Conservation (phyloP, 352 stramenopile genomes). For the Globisporangium ultimum region DNA sequence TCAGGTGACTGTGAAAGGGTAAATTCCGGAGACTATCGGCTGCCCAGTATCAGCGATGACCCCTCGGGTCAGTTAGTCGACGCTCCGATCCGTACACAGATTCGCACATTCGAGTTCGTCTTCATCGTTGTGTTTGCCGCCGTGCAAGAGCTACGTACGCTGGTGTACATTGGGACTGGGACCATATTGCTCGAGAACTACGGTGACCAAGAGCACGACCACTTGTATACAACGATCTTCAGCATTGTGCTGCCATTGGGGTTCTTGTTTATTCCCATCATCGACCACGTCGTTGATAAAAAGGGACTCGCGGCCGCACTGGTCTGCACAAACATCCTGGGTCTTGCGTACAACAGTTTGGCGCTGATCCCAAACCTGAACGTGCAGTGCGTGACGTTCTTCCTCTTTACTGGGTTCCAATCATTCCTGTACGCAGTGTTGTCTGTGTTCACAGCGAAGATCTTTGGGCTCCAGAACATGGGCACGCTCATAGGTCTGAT, state of each 20-base stretch:
- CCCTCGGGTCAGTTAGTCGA: slow-evolving; percentile 42
- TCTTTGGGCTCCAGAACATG: slow-evolving; percentile 82
- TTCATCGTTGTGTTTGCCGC: slow-evolving; percentile 75
- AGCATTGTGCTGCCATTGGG: slow-evolving; percentile 79
- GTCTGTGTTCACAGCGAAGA: slow-evolving; percentile 84
- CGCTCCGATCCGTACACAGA: slow-evolving; percentile 51
- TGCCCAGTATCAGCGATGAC: slow-evolving; percentile 7
- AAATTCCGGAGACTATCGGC: too few relatives aligned
- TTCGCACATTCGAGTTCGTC: slow-evolving; percentile 78
- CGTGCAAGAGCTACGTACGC: slow-evolving; percentile 73
- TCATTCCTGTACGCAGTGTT: slow-evolving; percentile 85
- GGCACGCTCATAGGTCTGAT: slow-evolving; percentile 79
- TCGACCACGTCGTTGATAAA: slow-evolving; percentile 80
- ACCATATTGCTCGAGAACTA: slow-evolving; percentile 86
- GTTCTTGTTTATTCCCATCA: slow-evolving; percentile 81
- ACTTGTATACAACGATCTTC: slow-evolving; percentile 85
- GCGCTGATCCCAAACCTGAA: slow-evolving; percentile 58
- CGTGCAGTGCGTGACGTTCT: slow-evolving; percentile 68
- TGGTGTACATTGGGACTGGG: slow-evolving; percentile 80
- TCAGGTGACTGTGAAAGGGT: background rate
- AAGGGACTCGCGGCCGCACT: slow-evolving; percentile 60
- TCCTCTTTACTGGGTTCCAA: slow-evolving; percentile 79
- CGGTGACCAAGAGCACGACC: slow-evolving; percentile 53
- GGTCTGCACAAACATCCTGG: slow-evolving; percentile 67
- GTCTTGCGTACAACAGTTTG: slow-evolving; percentile 70